A percentile compares a stretch with the other conserved stretches of the same genome.
Evolutionary conservation across 2,329 filamentous ascomycete genomes (phyloP).

Genomic region (Pseudocercospora musae): DNA sequence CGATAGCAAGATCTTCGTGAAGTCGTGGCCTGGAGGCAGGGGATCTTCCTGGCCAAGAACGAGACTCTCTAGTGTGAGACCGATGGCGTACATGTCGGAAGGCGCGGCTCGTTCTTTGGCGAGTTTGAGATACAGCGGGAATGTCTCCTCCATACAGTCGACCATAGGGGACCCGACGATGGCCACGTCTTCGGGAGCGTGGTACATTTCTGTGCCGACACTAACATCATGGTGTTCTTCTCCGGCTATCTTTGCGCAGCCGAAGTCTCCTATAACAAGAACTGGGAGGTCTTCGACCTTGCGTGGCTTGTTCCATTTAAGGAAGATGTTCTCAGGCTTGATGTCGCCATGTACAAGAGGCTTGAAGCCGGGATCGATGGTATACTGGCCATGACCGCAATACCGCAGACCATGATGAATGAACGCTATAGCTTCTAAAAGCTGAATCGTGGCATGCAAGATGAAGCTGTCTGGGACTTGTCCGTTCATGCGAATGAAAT

Average conservation of each 20-base stretch:
- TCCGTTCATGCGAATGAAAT: background rate
- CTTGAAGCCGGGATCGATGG: background rate
- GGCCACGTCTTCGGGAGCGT: background rate
- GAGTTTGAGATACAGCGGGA: background rate
- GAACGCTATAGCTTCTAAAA: background rate
- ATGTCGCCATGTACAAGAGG: constrained; percentile 15
- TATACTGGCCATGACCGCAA: background rate
- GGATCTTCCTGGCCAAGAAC: background rate
- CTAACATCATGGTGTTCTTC: background rate
- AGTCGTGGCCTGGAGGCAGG: background rate
- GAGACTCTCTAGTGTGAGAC: background rate
- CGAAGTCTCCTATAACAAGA: constrained; percentile 9
- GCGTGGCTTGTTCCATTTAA: constrained; percentile 3
- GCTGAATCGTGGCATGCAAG: background rate
- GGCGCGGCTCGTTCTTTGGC: background rate
- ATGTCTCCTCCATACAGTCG: background rate
- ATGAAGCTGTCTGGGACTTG: background rate
- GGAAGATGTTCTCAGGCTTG: constrained; percentile 12
- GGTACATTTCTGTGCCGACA: background rate
- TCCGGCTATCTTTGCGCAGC: background rate
- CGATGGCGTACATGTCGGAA: background rate
- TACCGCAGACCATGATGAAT: background rate
- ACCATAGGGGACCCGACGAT: background rate
- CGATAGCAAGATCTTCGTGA: background rate
- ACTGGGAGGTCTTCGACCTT: background rate